Evolutionary conservation across 1,284 basidiomycete species (phyloP).

Genomic region (Neolentinus lepideus): DNA sequence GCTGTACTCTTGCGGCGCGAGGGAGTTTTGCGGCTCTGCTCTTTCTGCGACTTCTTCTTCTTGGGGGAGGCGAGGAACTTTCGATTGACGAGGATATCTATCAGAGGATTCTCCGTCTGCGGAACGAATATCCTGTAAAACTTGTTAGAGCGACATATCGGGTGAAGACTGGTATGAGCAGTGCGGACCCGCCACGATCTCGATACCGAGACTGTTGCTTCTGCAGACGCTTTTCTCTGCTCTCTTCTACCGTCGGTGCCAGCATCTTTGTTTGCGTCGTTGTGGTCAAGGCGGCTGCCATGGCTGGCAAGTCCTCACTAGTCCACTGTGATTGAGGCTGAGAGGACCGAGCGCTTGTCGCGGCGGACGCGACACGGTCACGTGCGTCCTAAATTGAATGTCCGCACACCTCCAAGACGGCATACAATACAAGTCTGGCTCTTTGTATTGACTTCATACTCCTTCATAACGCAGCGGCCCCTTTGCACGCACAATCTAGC

Average conservation of each 20-base stretch:
- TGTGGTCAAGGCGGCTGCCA: background rate
- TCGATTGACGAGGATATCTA: background rate
- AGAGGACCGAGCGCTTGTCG: background rate
- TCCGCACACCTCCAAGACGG: too few relatives aligned
- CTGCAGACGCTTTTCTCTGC: background rate
- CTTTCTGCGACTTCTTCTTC: background rate
- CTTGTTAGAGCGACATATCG: background rate
- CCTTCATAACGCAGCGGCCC: too few relatives aligned
- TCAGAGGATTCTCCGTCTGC: background rate
- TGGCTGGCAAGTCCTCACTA: background rate
- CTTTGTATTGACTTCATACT: too few relatives aligned
- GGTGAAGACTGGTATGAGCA: background rate
- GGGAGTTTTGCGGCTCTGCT: background rate
- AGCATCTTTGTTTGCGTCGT: background rate
- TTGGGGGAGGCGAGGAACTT: background rate
- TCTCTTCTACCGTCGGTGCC: slow-evolving; percentile 1
- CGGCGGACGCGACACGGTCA: background rate
- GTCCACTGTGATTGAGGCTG: background rate
- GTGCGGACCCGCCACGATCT: background rate
- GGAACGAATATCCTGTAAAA: background rate
- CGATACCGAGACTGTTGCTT: slow-evolving; percentile 1
- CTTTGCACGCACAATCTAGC: too few relatives aligned
- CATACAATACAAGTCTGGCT: too few relatives aligned
- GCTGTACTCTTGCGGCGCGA: background rate
- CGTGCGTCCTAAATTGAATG: background rate